Evolutionary conservation across 176 grass and related monocot species (phyloP).

Genomic region (Musa troglodytarum): DNA sequence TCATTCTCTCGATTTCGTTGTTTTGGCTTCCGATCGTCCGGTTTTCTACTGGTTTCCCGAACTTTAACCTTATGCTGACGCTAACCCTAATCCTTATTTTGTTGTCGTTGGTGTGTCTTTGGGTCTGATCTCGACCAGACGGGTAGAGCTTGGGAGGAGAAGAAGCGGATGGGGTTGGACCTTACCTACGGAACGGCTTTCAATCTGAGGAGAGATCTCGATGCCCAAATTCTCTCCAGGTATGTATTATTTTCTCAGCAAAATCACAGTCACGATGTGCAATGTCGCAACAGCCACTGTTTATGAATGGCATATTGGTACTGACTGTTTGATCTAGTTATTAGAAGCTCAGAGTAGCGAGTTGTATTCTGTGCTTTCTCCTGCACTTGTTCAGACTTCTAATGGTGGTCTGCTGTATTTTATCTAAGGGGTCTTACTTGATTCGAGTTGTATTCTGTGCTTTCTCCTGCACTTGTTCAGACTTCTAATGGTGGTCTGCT

Average conservation of each 20-base stretch:
- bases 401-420: too few species aligned
- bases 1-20: background rate
- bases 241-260: background rate
- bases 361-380: too few species aligned
- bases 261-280: too few species aligned
- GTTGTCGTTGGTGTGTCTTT: background rate
- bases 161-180: conserved; percentile 33
- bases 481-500: too few species aligned
- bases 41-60: background rate
- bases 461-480: too few species aligned
- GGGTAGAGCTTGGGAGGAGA: conserved; percentile 41
- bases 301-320: too few species aligned
- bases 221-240: conserved; percentile 38
- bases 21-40: background rate
- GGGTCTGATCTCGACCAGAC: conserved; percentile 20
- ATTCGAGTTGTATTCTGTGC: too few species aligned
- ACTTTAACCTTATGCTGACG: background rate
- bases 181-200: conserved; percentile 39
- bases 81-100: conserved; percentile 5
- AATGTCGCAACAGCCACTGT: too few species aligned
- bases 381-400: too few species aligned
- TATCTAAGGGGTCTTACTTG: too few species aligned
- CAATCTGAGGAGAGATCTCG: conserved; percentile 43
- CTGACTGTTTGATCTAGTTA: too few species aligned
- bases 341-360: too few species aligned